Conservation (phyloP, 2,329 filamentous ascomycete species). For the Calonectria fujianensis region DNA sequence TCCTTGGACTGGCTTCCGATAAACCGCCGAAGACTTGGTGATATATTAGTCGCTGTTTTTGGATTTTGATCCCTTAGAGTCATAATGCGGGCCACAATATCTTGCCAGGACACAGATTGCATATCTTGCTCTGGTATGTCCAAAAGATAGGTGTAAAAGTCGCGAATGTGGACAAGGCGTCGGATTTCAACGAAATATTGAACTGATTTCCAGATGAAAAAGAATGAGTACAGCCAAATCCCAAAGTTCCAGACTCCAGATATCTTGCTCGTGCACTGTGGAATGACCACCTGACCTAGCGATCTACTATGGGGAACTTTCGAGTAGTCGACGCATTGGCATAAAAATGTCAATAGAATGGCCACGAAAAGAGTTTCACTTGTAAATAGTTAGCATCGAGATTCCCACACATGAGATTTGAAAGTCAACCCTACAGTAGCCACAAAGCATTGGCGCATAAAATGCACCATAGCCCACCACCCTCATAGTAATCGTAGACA, state of each 20-base stretch:
- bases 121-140: slow-evolving; percentile 90
- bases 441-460: slow-evolving; percentile 82
- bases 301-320: slow-evolving; percentile 80
- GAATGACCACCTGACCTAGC: slow-evolving; percentile 74
- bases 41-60: slow-evolving; percentile 79
- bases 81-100: slow-evolving; percentile 91
- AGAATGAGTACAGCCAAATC: slow-evolving; percentile 89
- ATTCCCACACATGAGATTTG: too few relatives aligned
- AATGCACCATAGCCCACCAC: slow-evolving; percentile 90
- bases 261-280: slow-evolving; percentile 85
- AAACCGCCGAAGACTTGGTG: slow-evolving; percentile 71
- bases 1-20: slow-evolving; percentile 93
- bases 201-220: slow-evolving; percentile 88
- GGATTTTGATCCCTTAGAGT: slow-evolving; percentile 89
- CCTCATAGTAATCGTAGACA: slow-evolving; percentile 90
- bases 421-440: slow-evolving; percentile 75
- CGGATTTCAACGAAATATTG: slow-evolving; percentile 84
- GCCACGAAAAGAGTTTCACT: slow-evolving; percentile 90
- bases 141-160: slow-evolving; percentile 89
- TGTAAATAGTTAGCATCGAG: slow-evolving; percentile 31
- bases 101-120: slow-evolving; percentile 95
- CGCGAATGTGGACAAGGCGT: slow-evolving; percentile 84
- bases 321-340: slow-evolving; percentile 89
- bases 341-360: slow-evolving; percentile 86
- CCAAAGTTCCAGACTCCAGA: slow-evolving; percentile 85